A percentile compares a stretch with the other conserved stretches of the same genome.
Evolutionary conservation across 140 eudicot genomes (phyloP).

Genomic region (Ambrosia hybrid): DNA sequence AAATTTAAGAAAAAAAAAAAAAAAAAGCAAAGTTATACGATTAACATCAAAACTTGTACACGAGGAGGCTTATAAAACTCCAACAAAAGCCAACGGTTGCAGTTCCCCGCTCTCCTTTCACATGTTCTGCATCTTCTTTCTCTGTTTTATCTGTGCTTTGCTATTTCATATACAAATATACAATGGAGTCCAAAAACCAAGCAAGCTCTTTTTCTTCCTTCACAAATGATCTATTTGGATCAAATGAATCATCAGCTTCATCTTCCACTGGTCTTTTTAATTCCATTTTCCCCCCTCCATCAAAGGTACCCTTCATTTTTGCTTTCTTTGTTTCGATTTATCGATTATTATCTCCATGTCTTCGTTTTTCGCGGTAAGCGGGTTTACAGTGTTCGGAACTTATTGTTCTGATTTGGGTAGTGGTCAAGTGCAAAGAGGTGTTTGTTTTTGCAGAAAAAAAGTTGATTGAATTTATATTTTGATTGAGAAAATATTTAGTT

Average conservation of each 20-base stretch:
- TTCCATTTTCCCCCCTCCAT: slow-evolving; percentile 58
- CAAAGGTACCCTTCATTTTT: slow-evolving; percentile 42
- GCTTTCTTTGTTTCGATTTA: not conserved
- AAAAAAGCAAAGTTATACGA: not conserved
- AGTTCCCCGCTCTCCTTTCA: slow-evolving; percentile 36
- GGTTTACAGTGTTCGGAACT: not conserved
- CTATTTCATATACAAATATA: not conserved
- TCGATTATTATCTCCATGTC: not conserved
- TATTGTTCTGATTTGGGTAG: not conserved
- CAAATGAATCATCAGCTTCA: slow-evolving; percentile 47
- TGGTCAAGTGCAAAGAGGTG: not conserved
- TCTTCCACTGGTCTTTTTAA: slow-evolving; percentile 58
- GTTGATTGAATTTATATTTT: not conserved
- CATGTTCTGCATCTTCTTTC: slow-evolving; percentile 28
- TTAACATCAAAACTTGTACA: slow-evolving; percentile 8
- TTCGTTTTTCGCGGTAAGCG: no score
- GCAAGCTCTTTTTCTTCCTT: slow-evolving; percentile 45
- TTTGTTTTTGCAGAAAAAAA: not conserved
- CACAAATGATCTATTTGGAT: slow-evolving; percentile 68
- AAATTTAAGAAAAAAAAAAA: not conserved
- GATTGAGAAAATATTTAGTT: not conserved
- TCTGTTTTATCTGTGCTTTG: not conserved
- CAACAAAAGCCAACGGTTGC: slow-evolving; percentile 28
- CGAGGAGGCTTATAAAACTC: slow-evolving; percentile 18
- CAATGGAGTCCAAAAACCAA: slow-evolving; percentile 51